Evolutionary conservation across 176 grass and related monocot genomes (phyloP).

Genomic region (Oryza longistaminata): DNA sequence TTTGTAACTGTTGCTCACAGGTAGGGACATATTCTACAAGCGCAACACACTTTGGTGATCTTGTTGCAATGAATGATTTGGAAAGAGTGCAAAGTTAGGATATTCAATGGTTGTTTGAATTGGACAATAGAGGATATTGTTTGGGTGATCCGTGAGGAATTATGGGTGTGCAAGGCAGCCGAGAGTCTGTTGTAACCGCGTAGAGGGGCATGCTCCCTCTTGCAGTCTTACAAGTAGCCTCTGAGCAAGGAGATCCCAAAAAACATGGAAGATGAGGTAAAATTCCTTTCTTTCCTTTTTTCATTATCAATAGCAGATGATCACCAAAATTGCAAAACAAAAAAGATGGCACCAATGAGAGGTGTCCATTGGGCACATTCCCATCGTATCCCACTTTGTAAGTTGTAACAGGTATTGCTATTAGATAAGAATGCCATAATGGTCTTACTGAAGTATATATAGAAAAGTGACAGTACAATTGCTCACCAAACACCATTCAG

Average conservation of each 20-base stretch:
- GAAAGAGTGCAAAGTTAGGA: too few relatives aligned
- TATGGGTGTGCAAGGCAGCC: too few relatives aligned
- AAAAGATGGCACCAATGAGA: constrained; percentile 2
- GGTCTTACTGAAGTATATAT: background rate
- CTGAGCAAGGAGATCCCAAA: constrained; percentile 5
- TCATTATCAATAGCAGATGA: too few relatives aligned
- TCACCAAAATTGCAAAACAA: background rate
- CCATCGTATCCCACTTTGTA: background rate
- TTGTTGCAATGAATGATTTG: background rate
- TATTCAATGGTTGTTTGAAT: background rate
- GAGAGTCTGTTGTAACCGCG: background rate
- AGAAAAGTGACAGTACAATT: background rate
- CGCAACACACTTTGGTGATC: background rate
- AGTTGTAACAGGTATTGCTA: background rate
- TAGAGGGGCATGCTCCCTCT: background rate
- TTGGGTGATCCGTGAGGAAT: background rate
- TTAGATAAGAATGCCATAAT: constrained; percentile 16
- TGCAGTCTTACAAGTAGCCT: background rate
- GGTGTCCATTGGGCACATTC: background rate
- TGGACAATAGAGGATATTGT: background rate
- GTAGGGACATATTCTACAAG: constrained; percentile 3
- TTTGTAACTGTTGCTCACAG: background rate
- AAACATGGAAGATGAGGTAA: constrained; percentile 22
- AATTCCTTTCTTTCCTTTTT: background rate
- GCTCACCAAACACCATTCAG: background rate